These are phyloP conservation scores for Serendipita sp. DNA, from an alignment of 768 basidiomycete species.

Conservation along the genomic window DNA sequence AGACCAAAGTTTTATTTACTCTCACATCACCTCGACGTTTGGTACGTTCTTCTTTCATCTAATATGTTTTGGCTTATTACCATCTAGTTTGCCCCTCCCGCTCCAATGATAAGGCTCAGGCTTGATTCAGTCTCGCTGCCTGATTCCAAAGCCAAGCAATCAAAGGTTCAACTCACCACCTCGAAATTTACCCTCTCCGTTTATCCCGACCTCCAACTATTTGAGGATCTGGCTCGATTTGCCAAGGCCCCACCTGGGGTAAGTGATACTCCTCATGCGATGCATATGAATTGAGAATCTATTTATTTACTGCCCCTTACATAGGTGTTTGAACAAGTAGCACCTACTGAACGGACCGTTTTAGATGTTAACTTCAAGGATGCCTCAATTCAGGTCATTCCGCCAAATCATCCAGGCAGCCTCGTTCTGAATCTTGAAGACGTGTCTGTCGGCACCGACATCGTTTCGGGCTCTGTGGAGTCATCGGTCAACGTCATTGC, in stretches of 20 bases:
- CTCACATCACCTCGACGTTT: conserved; percentile 41
- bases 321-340: conserved; percentile 81
- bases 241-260: conserved; percentile 79
- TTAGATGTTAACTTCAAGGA: conserved; percentile 50
- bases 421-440: conserved; percentile 51
- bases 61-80: not conserved
- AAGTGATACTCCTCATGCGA: conserved; percentile 18
- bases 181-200: conserved; percentile 48
- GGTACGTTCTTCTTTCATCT: conserved; percentile 26
- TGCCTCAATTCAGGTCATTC: conserved; percentile 44
- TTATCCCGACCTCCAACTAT: conserved; percentile 46
- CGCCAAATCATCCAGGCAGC: conserved; percentile 44
- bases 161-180: conserved; percentile 45
- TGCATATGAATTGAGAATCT: too few species aligned
- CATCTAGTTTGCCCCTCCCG: conserved; percentile 18
- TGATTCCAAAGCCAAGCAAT: conserved; percentile 59
- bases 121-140: conserved; percentile 48
- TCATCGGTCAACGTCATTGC: conserved; percentile 34
- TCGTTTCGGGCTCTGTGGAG: conserved; percentile 50
- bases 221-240: conserved; percentile 44
- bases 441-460: conserved; percentile 51
- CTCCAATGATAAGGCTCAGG: conserved; percentile 42
- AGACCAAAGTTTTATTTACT: conserved; percentile 27
- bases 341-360: conserved; percentile 73
- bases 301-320: not conserved